Base-by-base conservation (phyloP, 1,284 basidiomycete species). In the Ceratorhiza oryzae-sativae region DNA sequence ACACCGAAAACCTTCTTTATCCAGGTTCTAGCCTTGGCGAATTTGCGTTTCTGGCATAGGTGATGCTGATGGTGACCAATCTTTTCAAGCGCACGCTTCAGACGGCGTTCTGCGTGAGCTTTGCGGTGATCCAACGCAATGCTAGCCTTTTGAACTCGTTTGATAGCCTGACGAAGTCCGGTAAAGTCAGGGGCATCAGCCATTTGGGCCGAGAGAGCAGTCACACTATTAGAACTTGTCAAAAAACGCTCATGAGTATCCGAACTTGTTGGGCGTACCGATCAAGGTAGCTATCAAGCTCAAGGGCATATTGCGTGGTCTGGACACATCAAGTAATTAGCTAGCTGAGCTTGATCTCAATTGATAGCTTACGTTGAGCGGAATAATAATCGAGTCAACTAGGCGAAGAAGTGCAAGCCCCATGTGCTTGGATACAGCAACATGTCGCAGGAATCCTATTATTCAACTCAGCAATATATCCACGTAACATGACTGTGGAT, bases 301-400 rank as follows among this genome's bases (percentile, higher is more conserved):
- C 90, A 18, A 84, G 76, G 0, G 89, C 82, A 77, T 93, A 93
- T 75, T 91, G 88, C 0, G 90, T 91, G 1, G 91, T 89, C 79
- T 94, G 93, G 68, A 95, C 79, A 1, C 92, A 92, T 3, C 88
- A 68, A 15, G 87, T 80, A 32, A 65, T 46, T 2, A 42, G 46
- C 25, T 32, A 6, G 9, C 4, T 53, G 8, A 48, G n/a, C 39
- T 18, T 8, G 55, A n/a, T 3, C 5, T 13, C 27, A 3, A 15
- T 20, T 61, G 18, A 4, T 8, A 25, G 12, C 49, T 61, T 39
- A 72, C 56, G 41, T 70, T 71, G 12, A 71, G 61, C 25, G 73
- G 65, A 15, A 86, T 75, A 42, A 86, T 77, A 49, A 91, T 81
- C 5, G 86, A 83, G 71, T 91, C 87, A 0, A 85, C 83, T 8